A percentile compares a stretch with the other conserved stretches of the same genome.
Conservation (phyloP, 1,284 basidiomycete genomes). For the Rhodotorula sp. region DNA sequence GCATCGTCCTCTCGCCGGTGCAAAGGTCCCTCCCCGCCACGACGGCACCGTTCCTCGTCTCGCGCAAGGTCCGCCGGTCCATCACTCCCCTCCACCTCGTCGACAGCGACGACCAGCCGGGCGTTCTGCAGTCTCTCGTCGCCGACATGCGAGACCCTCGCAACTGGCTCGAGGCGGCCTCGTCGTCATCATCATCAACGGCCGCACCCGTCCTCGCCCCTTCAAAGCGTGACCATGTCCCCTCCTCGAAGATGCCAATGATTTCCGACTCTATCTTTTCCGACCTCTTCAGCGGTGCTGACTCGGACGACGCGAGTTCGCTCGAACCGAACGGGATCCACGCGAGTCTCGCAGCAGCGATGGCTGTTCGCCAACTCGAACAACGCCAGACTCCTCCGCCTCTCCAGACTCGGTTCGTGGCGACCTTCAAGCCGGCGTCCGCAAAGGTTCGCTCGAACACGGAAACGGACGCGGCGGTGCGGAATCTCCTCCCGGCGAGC, state of each 20-base stretch:
- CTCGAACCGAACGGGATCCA: neutral
- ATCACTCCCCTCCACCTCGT: neutral
- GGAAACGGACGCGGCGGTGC: neutral
- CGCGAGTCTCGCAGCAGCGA: neutral
- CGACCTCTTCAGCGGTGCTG: neutral
- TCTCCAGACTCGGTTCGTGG: too few relatives aligned
- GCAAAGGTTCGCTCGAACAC: neutral
- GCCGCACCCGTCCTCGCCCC: neutral
- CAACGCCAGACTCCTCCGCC: neutral
- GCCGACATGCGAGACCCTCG: neutral
- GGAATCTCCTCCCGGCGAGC: neutral
- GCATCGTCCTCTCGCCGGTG: conserved; percentile 1
- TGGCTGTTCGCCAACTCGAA: neutral
- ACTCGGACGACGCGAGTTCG: neutral
- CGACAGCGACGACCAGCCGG: neutral
- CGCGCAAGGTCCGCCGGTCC: neutral
- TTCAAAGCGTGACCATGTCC: neutral
- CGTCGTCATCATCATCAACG: too few relatives aligned
- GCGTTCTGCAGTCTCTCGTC: too few relatives aligned
- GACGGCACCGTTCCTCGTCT: neutral
- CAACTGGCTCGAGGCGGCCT: neutral
- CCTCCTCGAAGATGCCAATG: neutral
- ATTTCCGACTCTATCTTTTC: neutral
- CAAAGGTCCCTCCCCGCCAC: neutral
- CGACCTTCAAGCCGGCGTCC: too few relatives aligned